Evolutionary conservation across 495 filamentous ascomycete species (phyloP).

Genomic region (Xeromyces bisporus): DNA sequence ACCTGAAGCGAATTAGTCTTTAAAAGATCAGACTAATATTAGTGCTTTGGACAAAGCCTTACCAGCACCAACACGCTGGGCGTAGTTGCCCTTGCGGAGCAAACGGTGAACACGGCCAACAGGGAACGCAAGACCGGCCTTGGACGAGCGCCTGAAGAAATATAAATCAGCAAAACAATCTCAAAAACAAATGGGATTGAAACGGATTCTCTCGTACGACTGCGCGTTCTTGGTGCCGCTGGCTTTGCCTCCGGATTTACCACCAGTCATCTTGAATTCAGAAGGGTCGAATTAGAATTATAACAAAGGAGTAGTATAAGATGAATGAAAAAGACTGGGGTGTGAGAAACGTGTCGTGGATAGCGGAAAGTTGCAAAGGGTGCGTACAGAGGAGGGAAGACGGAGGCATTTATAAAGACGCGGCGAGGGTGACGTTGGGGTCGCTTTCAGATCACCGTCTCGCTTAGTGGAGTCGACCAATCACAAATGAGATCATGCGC

Average conservation of each 20-base stretch:
- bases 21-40: slow-evolving; percentile 2
- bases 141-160: slow-evolving; percentile 87
- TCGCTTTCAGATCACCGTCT: slow-evolving; percentile 31
- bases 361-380: slow-evolving; percentile 11
- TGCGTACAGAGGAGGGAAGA: slow-evolving; percentile 18
- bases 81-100: slow-evolving; percentile 98
- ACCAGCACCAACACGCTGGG: slow-evolving; percentile 98
- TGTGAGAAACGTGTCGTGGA: slow-evolving; percentile 10
- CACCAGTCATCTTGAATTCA: slow-evolving; percentile 84
- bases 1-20: slow-evolving; percentile 33
- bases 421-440: slow-evolving; percentile 26
- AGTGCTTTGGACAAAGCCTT: slow-evolving; percentile 10
- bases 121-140: slow-evolving; percentile 98
- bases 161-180: no score
- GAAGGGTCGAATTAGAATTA: slow-evolving; percentile 12
- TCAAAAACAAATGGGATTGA: slow-evolving; percentile 11
- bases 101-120: slow-evolving; percentile 99
- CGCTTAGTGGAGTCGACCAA: slow-evolving; percentile 31
- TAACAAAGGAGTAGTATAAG: no score
- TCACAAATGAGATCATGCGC: slow-evolving; percentile 19
- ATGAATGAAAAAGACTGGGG: slow-evolving; percentile 2
- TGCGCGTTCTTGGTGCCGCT: slow-evolving; percentile 92
- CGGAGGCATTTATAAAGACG: slow-evolving; percentile 31
- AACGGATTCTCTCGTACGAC: slow-evolving; percentile 40
- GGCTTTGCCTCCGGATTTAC: slow-evolving; percentile 98